A percentile compares a stretch with the other conserved stretches of the same genome.
These are phyloP conservation scores for Naganishia sp. DNA, from an alignment of 1,284 basidiomycete genomes.

Conservation along the genomic window DNA sequence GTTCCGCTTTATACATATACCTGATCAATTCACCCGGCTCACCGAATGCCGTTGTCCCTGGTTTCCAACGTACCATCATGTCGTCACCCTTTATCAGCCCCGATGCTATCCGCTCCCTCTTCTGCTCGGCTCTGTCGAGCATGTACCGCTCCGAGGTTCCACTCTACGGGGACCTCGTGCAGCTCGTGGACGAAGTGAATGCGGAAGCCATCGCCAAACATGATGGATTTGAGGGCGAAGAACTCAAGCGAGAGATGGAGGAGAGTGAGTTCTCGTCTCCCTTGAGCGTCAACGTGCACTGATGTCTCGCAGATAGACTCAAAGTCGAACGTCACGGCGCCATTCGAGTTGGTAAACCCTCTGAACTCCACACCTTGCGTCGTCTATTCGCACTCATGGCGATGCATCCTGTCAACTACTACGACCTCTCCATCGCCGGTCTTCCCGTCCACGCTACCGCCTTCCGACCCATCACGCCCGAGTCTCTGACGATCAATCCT, in stretches of 20 bases:
- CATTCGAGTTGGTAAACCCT: slow-evolving; percentile 53
- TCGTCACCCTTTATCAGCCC: slow-evolving; percentile 35
- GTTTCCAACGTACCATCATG: background rate
- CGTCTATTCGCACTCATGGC: slow-evolving; percentile 52
- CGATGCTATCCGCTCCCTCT: slow-evolving; percentile 49
- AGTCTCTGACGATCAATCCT: slow-evolving; percentile 49
- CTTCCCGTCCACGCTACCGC: slow-evolving; percentile 56
- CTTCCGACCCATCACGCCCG: slow-evolving; percentile 48
- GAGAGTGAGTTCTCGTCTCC: slow-evolving; percentile 8
- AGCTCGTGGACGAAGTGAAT: slow-evolving; percentile 53
- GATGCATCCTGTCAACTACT: slow-evolving; percentile 55
- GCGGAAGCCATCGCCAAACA: slow-evolving; percentile 35
- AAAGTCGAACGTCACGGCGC: slow-evolving; percentile 55
- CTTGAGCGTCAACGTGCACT: background rate
- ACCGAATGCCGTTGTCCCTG: no score
- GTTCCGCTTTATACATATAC: no score
- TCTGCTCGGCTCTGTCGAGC: slow-evolving; percentile 48
- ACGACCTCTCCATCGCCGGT: slow-evolving; percentile 52
- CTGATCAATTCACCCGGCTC: no score
- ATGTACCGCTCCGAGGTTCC: slow-evolving; percentile 55
- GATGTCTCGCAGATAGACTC: slow-evolving; percentile 44
- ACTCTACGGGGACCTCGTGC: slow-evolving; percentile 53
- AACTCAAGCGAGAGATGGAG: slow-evolving; percentile 27
- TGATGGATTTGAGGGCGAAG: slow-evolving; percentile 19
- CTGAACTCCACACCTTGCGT: slow-evolving; percentile 51